Evolutionary conservation across 164 flowering plant genomes (phyloP).

Genomic region (Berberis thunbergii): DNA sequence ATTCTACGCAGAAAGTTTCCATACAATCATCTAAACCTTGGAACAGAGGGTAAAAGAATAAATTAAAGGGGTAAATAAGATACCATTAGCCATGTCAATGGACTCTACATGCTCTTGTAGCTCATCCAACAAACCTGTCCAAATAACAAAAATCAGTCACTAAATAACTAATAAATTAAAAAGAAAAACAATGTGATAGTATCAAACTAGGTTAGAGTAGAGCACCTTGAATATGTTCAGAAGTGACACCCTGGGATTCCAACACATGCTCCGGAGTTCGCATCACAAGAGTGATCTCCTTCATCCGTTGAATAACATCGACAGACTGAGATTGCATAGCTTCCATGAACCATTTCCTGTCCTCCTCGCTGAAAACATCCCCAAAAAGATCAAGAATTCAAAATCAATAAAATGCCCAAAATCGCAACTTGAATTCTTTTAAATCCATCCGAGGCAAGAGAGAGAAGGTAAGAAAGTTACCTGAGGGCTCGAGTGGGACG

Average conservation of each 20-base stretch:
- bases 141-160: neutral
- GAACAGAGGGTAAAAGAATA: neutral
- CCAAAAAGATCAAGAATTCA: neutral
- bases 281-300: slow-evolving; percentile 94
- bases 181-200: neutral
- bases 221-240: slow-evolving; percentile 80
- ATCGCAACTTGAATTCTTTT: too few relatives aligned
- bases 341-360: slow-evolving; percentile 90
- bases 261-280: slow-evolving; percentile 75
- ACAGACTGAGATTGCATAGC: slow-evolving; percentile 82
- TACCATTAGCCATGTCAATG: slow-evolving; percentile 97
- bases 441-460: too few relatives aligned
- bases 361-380: slow-evolving; percentile 61
- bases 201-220: too few relatives aligned
- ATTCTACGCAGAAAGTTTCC: neutral
- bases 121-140: slow-evolving; percentile 78
- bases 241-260: slow-evolving; percentile 82
- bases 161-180: neutral
- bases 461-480: slow-evolving; percentile 15
- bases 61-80: slow-evolving; percentile 5
- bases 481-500: slow-evolving; percentile 46
- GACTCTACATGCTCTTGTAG: slow-evolving; percentile 94
- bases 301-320: slow-evolving; percentile 78
- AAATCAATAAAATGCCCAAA: too few relatives aligned
- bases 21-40: neutral